Evolutionary conservation across 2,329 filamentous ascomycete genomes (phyloP), one percentile per base, ranked within the genome.

Genomic region (Nothophoma quercina): DNA sequence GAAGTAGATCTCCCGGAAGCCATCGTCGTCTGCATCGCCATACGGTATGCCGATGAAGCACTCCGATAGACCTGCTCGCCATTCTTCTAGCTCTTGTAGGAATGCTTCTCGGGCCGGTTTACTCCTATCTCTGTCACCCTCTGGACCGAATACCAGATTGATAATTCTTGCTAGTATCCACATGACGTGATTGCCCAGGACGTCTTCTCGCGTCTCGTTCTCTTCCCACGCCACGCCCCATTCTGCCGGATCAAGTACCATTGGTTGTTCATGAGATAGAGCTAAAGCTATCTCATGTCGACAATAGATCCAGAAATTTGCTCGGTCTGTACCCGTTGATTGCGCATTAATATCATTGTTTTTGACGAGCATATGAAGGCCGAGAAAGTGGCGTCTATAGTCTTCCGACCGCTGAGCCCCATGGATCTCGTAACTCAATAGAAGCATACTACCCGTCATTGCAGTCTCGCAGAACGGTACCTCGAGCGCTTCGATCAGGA

Each of bases 281-380:
- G 71, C 68, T 3, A 73, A 60, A 3, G 60, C 63, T 34, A 73
- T 69, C 43, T 72, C 69, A 41, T 72, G 70, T 9, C 69, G 48
- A 7, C 67, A 55, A 38, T 72, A 72, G 21, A 74, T 67, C 70
- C 70, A 74, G 49, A 73, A 74, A 15, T 70, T 72, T 6, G 70
- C 71, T 12, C 60, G 55, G 38, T 71, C 66, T 8, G 64, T 66
- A 1, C 69, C 69, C 1, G 40, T 56, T 8, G 65, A 68, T 16
- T 64, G 62, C 10, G 69, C 70, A 18, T 56, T 67, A 16, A 71
- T 67, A 12, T 56, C 53, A 10, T 66, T 62, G 5, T 60, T 55
- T 41, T 69, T 72, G 41, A 73, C 64, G 36, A 74, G 54, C 50
- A 65, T 63, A 7, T 61, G 61, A 4, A 70, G 57, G 6, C 69